Evolutionary conservation across 768 basidiomycete genomes (phyloP).

Genomic region (Omphalotus guepiniiformis): DNA sequence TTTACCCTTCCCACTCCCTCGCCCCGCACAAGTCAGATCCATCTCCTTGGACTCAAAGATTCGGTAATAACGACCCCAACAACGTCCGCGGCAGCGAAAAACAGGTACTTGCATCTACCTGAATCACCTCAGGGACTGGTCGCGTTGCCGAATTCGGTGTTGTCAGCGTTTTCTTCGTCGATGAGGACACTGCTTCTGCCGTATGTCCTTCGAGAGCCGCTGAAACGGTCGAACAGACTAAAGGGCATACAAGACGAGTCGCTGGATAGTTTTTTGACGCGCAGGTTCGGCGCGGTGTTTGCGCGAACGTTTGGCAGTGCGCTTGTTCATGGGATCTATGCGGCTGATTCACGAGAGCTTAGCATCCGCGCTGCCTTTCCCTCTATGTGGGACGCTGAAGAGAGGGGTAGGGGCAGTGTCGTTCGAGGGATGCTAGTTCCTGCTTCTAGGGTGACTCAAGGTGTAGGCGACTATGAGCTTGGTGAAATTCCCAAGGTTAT

Average conservation of each 20-base stretch:
- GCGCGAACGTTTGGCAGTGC: constrained; percentile 77
- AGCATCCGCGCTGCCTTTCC: constrained; percentile 80
- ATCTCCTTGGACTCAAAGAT: constrained; percentile 61
- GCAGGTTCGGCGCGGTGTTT: constrained; percentile 68
- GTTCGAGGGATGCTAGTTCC: constrained; percentile 49
- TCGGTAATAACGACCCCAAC: constrained; percentile 64
- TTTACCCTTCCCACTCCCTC: too few species aligned
- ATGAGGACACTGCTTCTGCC: constrained; percentile 44
- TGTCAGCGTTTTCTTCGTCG: constrained; percentile 34
- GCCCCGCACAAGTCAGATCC: constrained; percentile 49
- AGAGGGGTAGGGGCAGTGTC: constrained; percentile 65
- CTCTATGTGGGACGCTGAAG: constrained; percentile 64
- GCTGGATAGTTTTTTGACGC: constrained; percentile 69
- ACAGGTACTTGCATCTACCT: constrained; percentile 67
- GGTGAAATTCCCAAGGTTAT: constrained; percentile 47
- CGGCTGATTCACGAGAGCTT: constrained; percentile 71
- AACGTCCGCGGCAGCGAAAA: constrained; percentile 67
- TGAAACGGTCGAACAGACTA: constrained; percentile 41
- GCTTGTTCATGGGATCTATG: constrained; percentile 90
- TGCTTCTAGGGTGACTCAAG: constrained; percentile 10
- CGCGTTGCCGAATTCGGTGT: constrained; percentile 38
- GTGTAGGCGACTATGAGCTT: constrained; percentile 36
- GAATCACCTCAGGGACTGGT: constrained; percentile 49
- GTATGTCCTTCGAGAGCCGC: constrained; percentile 55
- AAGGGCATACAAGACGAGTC: constrained; percentile 62